Base-by-base conservation (phyloP, 768 basidiomycete genomes). In the Amanita thiersii region DNA sequence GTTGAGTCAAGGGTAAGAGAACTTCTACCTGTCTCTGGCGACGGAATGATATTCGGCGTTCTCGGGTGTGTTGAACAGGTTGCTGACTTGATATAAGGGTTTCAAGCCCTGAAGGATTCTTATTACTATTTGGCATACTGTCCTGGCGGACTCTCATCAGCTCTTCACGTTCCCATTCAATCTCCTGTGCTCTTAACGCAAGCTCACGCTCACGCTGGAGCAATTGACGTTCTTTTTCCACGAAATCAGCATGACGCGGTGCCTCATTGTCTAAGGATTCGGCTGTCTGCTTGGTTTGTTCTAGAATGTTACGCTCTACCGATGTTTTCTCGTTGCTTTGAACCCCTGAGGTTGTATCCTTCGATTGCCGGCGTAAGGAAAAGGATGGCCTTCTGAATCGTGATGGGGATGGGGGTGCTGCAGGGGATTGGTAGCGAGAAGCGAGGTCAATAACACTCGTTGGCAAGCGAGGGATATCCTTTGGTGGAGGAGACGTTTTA, bases 381-480 rank as follows among this genome's bases (percentile, higher is more conserved):
- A 35, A 34, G 12, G 41, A 19, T n/a, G 41, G 17, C 18, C 34
- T 19, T 33, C 19, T 30, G 10, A 24, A 6, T 2, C 29, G 37
- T 25, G 37, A 20, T 12, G 75, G 69, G 2, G 71, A 68, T n/a
- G 61, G 50, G 33, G 63, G 68, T 9, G 56, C 58, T 18, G 72
- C 72, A 1, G 52, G 40, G 4, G 72, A 56, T 49, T 76, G 71
- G 48, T 83, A 87, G 23, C 75, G 74, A 28, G 69, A 71, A 2
- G 83, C 81, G 9, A 86, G 60, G 47, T 76, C 69, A 6, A 68
- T 72, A 18, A 85, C 83, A 32, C 77, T 83, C 39, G 73, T 57
- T 1, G 81, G 77, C 18, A 83, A 56, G 12, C 75, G 73, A 24
- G 81, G 82, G 8, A 80, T 51, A 37, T 85, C 81, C 50, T 72